Base-by-base conservation (phyloP, 2,329 filamentous ascomycete genomes). In the Pseudogymnoascus sp. region DNA sequence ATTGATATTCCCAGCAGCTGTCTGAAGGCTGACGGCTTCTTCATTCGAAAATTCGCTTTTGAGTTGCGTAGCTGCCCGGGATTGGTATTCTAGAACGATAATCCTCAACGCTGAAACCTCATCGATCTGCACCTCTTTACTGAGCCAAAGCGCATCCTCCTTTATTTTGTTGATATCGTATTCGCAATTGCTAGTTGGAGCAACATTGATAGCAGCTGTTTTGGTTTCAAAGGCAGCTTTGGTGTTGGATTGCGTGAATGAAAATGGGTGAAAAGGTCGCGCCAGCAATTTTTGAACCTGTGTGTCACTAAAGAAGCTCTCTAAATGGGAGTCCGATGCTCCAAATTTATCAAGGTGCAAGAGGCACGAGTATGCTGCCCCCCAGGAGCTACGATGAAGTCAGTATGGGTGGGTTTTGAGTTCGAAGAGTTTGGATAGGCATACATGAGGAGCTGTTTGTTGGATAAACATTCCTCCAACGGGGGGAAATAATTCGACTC, bases 201-300 rank as follows among this genome's bases (percentile, higher is more conserved):
- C 85, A 60, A 92, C 85, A 74, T 96, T 89, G 66, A 97, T 96
- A 4, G 92, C 90, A 21, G 92, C 90, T 0, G 90, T 96, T 76
- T 88, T 92, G 19, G 90, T 90, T 66, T 96, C 90, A 73, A 96
- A 96, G 16, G 84, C 83, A 68, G 84, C 81, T 75, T 87, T 90
- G 31, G 89, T 84, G 70, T 85, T 80, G 62, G 85, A 74, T 68
- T 83, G 85, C 1, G 87, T 80, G 67, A 81, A 71, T 65, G 83
- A 78, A 75, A 93, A 96, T 45, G 88, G 85, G 67, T 81, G 82
- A 71, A 87, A 81, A 25, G 90, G 89, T 63, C 84, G 82, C 69
- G 84, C 85, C 65, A 97, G 82, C 65, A 93, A 80, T 63, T 83
- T 79, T 69, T 87, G 78, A 69, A 90, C 88, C 68, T 88, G 85